Percentiles rank a stretch among this genome's conserved stretches.
These are phyloP conservation scores for Trichocladium uniseriatum DNA, from an alignment of 495 filamentous ascomycete genomes.

Conservation along the genomic window DNA sequence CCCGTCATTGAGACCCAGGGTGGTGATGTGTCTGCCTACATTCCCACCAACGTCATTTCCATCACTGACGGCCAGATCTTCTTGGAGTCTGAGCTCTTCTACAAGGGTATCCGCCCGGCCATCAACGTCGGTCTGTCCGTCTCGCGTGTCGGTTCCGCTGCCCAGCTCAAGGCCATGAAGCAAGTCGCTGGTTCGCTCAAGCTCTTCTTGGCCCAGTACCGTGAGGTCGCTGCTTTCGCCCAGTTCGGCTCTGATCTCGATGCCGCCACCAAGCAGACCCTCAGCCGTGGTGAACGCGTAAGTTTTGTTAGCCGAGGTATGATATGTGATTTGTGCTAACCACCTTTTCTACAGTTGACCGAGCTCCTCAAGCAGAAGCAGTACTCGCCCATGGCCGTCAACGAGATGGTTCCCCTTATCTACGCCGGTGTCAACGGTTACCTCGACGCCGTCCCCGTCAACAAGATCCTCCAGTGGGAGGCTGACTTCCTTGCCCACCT, in stretches of 20 bases:
- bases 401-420: slow-evolving; percentile 99
- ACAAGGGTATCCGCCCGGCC: slow-evolving; percentile 99
- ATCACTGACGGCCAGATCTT: slow-evolving; percentile 99
- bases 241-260: slow-evolving; percentile 99
- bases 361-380: slow-evolving; percentile 99
- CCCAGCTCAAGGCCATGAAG: slow-evolving; percentile 99
- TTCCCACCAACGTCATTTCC: slow-evolving; percentile 99
- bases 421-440: slow-evolving; percentile 98
- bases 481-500: slow-evolving; percentile 86
- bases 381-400: slow-evolving; percentile 96
- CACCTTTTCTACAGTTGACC: slow-evolving; percentile 47
- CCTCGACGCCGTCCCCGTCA: slow-evolving; percentile 78
- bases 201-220: slow-evolving; percentile 99
- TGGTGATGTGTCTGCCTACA: slow-evolving; percentile 99
- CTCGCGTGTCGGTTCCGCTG: slow-evolving; percentile 98
- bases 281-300: slow-evolving; percentile 97
- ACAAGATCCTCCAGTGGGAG: slow-evolving; percentile 85
- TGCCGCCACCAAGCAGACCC: slow-evolving; percentile 97
- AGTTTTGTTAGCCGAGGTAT: slow-evolving; percentile 26
- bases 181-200: slow-evolving; percentile 99
- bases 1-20: slow-evolving; percentile 99
- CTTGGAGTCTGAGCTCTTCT: slow-evolving; percentile 98
- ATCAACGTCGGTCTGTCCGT: slow-evolving; percentile 99
- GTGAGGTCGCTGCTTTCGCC: slow-evolving; percentile 98
- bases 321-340: slow-evolving; percentile 22